Conservation (phyloP, 169 alveolate species). For the Plasmodium gaboni region DNA sequence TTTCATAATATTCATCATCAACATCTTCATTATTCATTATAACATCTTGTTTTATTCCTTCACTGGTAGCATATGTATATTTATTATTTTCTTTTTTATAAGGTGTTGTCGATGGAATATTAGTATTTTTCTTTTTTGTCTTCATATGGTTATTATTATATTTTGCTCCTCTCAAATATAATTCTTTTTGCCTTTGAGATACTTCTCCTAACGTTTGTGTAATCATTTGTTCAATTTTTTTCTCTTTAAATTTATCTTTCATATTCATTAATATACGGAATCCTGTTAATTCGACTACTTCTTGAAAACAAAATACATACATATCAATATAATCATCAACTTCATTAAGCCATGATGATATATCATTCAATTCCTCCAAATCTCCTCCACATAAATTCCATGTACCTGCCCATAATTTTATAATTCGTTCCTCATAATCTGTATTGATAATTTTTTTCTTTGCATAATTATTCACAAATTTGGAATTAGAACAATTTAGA, state of each 20-base stretch:
- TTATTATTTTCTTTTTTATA: neutral
- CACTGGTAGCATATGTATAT: neutral
- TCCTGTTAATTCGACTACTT: constrained; percentile 79
- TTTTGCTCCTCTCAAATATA: constrained; percentile 20
- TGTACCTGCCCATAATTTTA: constrained; percentile 85
- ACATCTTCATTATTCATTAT: neutral
- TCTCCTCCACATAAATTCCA: constrained; percentile 85
- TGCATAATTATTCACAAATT: neutral
- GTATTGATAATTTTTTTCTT: constrained; percentile 41
- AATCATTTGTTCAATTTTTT: constrained; percentile 71
- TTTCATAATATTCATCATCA: constrained; percentile 3
- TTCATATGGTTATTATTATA: neutral
- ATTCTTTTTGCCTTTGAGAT: constrained; percentile 68
- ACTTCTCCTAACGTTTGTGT: constrained; percentile 54
- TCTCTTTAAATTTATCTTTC: constrained; percentile 71
- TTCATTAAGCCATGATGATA: constrained; percentile 79
- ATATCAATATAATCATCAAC: constrained; percentile 76
- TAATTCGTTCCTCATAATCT: constrained; percentile 66
- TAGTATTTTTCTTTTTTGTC: neutral
- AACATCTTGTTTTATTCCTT: neutral
- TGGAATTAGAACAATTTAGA: constrained; percentile 36
- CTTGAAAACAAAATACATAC: constrained; percentile 84
- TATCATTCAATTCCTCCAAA: constrained; percentile 78
- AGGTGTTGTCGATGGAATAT: neutral
- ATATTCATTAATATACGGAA: constrained; percentile 71